Conservation (phyloP, 257 asterid genomes). For the Datura wrightii region DNA sequence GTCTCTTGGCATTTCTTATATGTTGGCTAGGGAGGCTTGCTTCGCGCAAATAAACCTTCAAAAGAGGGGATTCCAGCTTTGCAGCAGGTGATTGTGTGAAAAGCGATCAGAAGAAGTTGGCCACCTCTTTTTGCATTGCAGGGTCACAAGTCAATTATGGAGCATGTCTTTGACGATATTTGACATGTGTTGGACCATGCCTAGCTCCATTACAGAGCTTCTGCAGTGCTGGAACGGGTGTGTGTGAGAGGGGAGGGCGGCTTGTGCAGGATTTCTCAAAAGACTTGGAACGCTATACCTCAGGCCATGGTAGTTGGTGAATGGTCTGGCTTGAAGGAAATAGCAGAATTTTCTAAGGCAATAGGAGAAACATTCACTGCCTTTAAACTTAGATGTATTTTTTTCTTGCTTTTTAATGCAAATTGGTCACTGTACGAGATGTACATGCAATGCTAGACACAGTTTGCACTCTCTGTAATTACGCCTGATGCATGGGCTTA, state of each 20-base stretch:
- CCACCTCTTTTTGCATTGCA: not conserved
- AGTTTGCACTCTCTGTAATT: not conserved
- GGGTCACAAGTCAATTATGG: not conserved
- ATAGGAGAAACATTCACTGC: not conserved
- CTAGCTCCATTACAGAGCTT: not conserved
- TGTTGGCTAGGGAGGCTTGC: not conserved
- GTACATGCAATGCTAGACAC: not conserved
- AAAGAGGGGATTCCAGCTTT: constrained; percentile 4
- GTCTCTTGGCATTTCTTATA: not conserved
- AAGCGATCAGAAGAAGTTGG: not conserved
- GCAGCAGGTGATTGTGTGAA: not conserved
- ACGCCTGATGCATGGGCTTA: not conserved
- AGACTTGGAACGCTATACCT: not conserved
- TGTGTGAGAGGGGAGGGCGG: no score
- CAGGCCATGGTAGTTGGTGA: not conserved
- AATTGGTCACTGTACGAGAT: not conserved
- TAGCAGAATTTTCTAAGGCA: not conserved
- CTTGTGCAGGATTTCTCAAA: not conserved
- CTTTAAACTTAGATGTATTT: not conserved
- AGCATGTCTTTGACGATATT: not conserved
- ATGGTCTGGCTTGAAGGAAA: constrained; percentile 11
- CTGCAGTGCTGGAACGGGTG: not conserved
- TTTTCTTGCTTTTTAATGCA: not conserved
- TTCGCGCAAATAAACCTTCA: not conserved
- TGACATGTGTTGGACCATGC: constrained; percentile 11